phyloP scores from a whole-genome alignment of 1,284 basidiomycete genomes.

The Anthracocystis panici-leucophaei region DNA sequence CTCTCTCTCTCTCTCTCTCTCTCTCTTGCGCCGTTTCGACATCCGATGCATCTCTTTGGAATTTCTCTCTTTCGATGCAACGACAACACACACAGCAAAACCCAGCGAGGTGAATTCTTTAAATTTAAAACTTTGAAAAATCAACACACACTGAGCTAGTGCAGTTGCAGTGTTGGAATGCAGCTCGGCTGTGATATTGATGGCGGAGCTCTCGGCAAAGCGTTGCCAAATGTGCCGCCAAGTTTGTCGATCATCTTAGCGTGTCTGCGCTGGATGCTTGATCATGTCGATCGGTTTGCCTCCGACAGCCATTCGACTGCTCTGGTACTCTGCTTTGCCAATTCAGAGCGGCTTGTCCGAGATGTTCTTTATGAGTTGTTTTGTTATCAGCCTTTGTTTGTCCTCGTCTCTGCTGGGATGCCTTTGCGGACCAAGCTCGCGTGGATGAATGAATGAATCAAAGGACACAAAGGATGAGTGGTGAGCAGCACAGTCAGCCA shows the following conservation, averaged over 20 bases:
- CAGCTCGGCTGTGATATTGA: conserved; percentile 29
- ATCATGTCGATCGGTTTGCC: background rate
- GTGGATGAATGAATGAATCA: background rate
- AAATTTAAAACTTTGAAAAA: background rate
- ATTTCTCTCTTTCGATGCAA: background rate
- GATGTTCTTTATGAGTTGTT: conserved; percentile 8
- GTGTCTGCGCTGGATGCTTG: background rate
- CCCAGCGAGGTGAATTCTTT: no score
- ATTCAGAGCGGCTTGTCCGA: conserved; percentile 13
- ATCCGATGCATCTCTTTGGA: conserved; percentile 10
- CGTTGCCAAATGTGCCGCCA: conserved; percentile 26
- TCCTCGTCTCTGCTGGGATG: conserved; percentile 6
- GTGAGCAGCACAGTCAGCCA: background rate
- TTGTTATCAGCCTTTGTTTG: no score
- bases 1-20: conserved; percentile 10
- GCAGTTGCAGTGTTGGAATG: conserved; percentile 20
- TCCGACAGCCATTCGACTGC: background rate
- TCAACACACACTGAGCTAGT: conserved; percentile 15
- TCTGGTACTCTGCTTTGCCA: background rate
- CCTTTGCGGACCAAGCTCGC: conserved; percentile 1
- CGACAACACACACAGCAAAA: no score
- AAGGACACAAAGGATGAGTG: background rate
- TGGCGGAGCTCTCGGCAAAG: conserved; percentile 16
- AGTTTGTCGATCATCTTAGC: conserved; percentile 42
- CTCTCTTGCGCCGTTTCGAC: conserved; percentile 20